Conservation (phyloP, 2,329 filamentous ascomycete species). For the Salinomyces thailandicus region DNA sequence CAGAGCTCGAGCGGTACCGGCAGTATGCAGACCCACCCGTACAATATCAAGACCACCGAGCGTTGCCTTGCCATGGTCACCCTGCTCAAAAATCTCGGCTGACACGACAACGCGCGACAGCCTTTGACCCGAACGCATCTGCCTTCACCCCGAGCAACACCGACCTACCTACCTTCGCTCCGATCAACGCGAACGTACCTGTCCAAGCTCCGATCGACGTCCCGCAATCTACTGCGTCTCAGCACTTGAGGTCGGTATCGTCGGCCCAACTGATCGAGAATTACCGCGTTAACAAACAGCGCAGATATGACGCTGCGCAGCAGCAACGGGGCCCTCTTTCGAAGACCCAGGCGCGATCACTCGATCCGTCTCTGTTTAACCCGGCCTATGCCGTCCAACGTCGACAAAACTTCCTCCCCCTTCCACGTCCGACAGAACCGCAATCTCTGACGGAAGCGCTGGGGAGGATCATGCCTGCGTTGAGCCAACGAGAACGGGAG, state of each 20-base stretch:
- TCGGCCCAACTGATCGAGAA: not conserved
- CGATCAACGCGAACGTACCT: not conserved
- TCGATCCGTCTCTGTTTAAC: not conserved
- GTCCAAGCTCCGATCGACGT: conserved; percentile 1
- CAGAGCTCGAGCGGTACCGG: not conserved
- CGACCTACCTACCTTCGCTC: no score
- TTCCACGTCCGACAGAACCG: no score
- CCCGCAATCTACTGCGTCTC: not conserved
- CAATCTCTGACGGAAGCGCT: no score
- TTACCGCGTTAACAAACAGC: conserved; percentile 5
- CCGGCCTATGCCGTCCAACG: not conserved
- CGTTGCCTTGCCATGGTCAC: not conserved
- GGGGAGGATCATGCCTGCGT: no score
- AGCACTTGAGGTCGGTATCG: conserved; percentile 6
- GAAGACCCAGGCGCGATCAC: not conserved
- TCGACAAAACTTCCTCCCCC: no score
- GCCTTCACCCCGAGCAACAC: not conserved
- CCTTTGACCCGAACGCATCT: conserved; percentile 2
- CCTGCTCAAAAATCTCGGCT: not conserved
- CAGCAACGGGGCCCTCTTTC: no score
- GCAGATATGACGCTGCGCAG: no score
- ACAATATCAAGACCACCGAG: not conserved
- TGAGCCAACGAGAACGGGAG: no score
- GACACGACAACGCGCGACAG: not conserved
- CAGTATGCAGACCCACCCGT: conserved; percentile 1